Conservation (phyloP, 1,284 basidiomycete genomes). For the Phenoliferia sp. region DNA sequence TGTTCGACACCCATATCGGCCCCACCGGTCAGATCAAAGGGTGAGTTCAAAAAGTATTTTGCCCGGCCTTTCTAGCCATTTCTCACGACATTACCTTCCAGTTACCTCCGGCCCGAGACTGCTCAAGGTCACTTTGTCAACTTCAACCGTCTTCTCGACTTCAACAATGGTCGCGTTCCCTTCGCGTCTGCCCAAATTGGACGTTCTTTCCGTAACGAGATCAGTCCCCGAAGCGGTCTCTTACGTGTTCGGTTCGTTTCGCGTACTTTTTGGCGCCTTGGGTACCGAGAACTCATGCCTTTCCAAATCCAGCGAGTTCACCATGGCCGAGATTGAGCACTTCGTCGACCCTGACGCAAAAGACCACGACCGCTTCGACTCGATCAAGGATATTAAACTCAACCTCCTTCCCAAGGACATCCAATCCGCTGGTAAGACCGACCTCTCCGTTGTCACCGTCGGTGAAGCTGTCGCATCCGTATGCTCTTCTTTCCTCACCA, state of each 20-base stretch:
- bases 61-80: not conserved
- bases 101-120: slow-evolving; percentile 94
- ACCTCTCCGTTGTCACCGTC: slow-evolving; percentile 64
- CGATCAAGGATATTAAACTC: slow-evolving; percentile 71
- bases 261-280: not conserved
- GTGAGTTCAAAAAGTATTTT: slow-evolving; percentile 48
- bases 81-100: slow-evolving; percentile 38
- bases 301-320: slow-evolving; percentile 67
- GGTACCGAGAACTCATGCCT: not conserved
- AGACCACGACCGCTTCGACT: slow-evolving; percentile 73
- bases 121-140: slow-evolving; percentile 99
- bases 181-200: slow-evolving; percentile 98
- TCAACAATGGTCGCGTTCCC: slow-evolving; percentile 93
- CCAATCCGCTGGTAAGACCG: slow-evolving; percentile 70
- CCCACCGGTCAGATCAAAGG: slow-evolving; percentile 96
- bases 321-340: slow-evolving; percentile 99
- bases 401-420: slow-evolving; percentile 75
- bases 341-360: slow-evolving; percentile 95
- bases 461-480: slow-evolving; percentile 76
- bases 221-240: slow-evolving; percentile 91
- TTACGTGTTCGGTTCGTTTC: slow-evolving; percentile 67
- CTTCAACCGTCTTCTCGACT: slow-evolving; percentile 93
- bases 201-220: slow-evolving; percentile 95
- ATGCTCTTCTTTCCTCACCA: slow-evolving; percentile 9
- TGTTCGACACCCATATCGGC: slow-evolving; percentile 96